These are phyloP conservation scores for Nematocida minor DNA, from an alignment of 371 early-diverging fungal species.

Conservation along the genomic window DNA sequence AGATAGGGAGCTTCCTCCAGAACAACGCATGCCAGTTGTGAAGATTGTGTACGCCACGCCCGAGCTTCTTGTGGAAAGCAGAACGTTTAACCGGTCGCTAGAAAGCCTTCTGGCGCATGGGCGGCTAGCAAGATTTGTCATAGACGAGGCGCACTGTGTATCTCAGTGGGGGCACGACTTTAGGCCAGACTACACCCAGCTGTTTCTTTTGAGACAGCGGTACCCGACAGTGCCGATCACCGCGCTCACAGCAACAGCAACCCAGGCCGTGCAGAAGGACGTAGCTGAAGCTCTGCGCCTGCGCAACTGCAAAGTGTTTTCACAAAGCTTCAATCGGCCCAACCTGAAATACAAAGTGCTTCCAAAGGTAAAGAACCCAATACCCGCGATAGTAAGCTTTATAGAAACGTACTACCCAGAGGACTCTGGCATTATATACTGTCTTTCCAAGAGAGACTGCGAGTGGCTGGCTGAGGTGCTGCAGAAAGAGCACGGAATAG, in stretches of 20 bases:
- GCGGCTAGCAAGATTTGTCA: slow-evolving; percentile 71
- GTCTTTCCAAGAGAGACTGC: slow-evolving; percentile 75
- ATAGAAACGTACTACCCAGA: slow-evolving; percentile 69
- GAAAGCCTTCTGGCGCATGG: slow-evolving; percentile 10
- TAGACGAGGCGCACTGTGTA: slow-evolving; percentile 97
- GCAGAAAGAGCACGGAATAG: slow-evolving; percentile 64
- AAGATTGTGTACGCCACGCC: slow-evolving; percentile 86
- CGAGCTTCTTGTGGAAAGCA: slow-evolving; percentile 75
- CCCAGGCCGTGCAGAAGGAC: slow-evolving; percentile 74
- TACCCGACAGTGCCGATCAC: slow-evolving; percentile 79
- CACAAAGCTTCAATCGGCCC: slow-evolving; percentile 74
- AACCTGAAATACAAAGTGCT: slow-evolving; percentile 72
- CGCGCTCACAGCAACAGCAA: slow-evolving; percentile 95
- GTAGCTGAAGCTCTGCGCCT: slow-evolving; percentile 52
- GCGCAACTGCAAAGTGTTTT: slow-evolving; percentile 65
- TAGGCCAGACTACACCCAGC: slow-evolving; percentile 65
- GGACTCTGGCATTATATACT: slow-evolving; percentile 92
- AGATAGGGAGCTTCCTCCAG: neutral
- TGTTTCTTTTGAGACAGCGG: slow-evolving; percentile 67
- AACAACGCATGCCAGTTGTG: slow-evolving; percentile 60
- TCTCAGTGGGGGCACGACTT: slow-evolving; percentile 94
- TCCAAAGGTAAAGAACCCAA: slow-evolving; percentile 66
- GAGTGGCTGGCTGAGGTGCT: slow-evolving; percentile 75
- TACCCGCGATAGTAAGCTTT: slow-evolving; percentile 71
- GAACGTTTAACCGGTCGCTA: slow-evolving; percentile 69